A percentile compares a stretch with the other conserved stretches of the same genome.
Evolutionary conservation across 2,329 filamentous ascomycete species (phyloP).

Genomic region (Penicillium sp.): DNA sequence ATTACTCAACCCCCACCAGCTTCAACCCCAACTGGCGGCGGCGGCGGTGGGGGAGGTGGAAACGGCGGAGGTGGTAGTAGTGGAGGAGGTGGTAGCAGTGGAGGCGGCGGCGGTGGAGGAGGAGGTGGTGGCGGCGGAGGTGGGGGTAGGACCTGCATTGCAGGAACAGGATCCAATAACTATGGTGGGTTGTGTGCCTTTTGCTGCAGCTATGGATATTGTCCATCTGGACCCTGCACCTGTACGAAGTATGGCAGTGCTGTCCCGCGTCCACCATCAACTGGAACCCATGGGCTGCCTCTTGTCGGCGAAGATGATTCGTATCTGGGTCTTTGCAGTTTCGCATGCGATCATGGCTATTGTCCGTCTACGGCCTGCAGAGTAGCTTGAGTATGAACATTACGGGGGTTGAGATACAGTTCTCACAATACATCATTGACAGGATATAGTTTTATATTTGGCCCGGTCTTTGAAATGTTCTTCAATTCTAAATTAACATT

Average conservation of each 20-base stretch:
- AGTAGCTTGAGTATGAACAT: neutral
- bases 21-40: neutral
- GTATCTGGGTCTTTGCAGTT: slow-evolving; percentile 50
- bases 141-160: slow-evolving; percentile 19
- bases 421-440: too few relatives aligned
- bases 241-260: slow-evolving; percentile 27
- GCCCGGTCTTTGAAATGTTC: fast-evolving
- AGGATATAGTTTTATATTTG: too few relatives aligned
- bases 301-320: slow-evolving; percentile 27
- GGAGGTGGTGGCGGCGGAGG: slow-evolving; percentile 1
- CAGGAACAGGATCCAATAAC: slow-evolving; percentile 30
- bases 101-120: neutral
- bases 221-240: slow-evolving; percentile 32
- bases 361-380: slow-evolving; percentile 38
- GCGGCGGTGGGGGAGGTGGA: neutral
- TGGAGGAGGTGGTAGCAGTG: neutral
- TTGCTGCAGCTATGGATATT: slow-evolving; percentile 33
- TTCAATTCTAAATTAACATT: neutral
- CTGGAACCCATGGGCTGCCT: slow-evolving; percentile 21
- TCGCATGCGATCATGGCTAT: slow-evolving; percentile 48
- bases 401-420: neutral
- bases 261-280: slow-evolving; percentile 24
- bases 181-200: slow-evolving; percentile 32
- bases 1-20: slow-evolving; percentile 2
- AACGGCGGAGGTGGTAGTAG: neutral